phyloP scores from a whole-genome alignment of 331 rosid species.

The Quercus lobata region DNA sequence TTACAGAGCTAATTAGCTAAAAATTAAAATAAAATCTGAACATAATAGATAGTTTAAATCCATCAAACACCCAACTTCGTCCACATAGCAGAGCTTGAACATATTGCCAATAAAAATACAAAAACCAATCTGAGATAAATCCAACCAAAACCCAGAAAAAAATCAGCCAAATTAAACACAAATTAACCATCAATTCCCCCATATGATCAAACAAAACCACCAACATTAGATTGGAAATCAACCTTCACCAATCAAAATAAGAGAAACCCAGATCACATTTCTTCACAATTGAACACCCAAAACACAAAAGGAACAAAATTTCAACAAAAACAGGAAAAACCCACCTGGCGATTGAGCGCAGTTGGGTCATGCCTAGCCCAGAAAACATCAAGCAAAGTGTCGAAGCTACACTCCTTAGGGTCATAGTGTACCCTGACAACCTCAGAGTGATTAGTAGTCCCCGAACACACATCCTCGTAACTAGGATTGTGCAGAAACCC shows the following conservation, averaged over 20 bases:
- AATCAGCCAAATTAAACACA: background rate
- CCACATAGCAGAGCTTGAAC: background rate
- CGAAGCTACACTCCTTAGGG: slow-evolving; percentile 62
- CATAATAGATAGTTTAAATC: no score
- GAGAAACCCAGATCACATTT: background rate
- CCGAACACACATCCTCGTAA: slow-evolving; percentile 83
- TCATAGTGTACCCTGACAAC: slow-evolving; percentile 86
- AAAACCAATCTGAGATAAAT: background rate
- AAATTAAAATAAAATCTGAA: no score
- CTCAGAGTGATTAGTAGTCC: slow-evolving; percentile 68
- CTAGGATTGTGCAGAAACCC: slow-evolving; percentile 71
- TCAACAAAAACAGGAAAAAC: background rate
- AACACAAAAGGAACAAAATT: background rate
- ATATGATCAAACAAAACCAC: background rate
- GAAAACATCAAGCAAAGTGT: slow-evolving; percentile 67
- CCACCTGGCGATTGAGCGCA: slow-evolving; percentile 80
- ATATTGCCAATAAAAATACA: background rate
- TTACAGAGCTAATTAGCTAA: background rate
- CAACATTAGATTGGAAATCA: no score
- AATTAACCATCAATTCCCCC: background rate
- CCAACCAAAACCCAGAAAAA: background rate
- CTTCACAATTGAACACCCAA: background rate
- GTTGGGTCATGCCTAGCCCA: slow-evolving; percentile 93
- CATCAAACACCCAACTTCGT: background rate
- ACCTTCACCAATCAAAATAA: background rate